Conservation (phyloP, 2,329 filamentous ascomycete genomes). For the Xylariaceae sp. region DNA sequence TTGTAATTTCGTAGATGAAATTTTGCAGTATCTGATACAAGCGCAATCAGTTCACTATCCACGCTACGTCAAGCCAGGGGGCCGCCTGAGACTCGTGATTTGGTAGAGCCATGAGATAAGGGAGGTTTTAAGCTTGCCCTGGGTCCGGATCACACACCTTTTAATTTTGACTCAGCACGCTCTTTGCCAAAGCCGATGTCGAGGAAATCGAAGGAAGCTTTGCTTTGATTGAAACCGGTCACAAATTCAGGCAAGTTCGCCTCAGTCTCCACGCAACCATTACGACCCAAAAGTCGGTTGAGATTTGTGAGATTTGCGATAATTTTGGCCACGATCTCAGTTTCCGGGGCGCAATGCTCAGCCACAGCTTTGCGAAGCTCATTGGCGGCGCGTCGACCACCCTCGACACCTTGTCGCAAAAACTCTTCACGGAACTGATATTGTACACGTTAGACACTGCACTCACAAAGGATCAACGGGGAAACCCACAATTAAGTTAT, state of each 20-base stretch:
- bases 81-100: not conserved
- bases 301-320: conserved; percentile 53
- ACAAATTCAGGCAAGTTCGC: conserved; percentile 53
- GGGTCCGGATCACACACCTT: conserved; percentile 39
- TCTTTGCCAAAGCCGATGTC: conserved; percentile 59
- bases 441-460: too few relatives aligned
- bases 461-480: conserved; percentile 8
- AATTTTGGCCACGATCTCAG: conserved; percentile 54
- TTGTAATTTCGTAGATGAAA: conserved; percentile 59
- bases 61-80: not conserved
- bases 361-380: conserved; percentile 47
- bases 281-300: conserved; percentile 44
- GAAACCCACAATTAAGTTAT: conserved; percentile 53
- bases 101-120: not conserved
- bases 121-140: not conserved
- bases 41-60: conserved; percentile 7
- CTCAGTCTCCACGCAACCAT: conserved; percentile 43
- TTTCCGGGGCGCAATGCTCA: conserved; percentile 39
- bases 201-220: conserved; percentile 59
- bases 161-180: conserved; percentile 56
- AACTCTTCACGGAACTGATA: conserved; percentile 54
- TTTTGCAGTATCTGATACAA: conserved; percentile 41
- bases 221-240: conserved; percentile 56
- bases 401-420: conserved; percentile 51
- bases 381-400: conserved; percentile 50